phyloP scores from a whole-genome alignment of 164 flowering plant species.

The grape (Vitis vinifera) region DNA sequence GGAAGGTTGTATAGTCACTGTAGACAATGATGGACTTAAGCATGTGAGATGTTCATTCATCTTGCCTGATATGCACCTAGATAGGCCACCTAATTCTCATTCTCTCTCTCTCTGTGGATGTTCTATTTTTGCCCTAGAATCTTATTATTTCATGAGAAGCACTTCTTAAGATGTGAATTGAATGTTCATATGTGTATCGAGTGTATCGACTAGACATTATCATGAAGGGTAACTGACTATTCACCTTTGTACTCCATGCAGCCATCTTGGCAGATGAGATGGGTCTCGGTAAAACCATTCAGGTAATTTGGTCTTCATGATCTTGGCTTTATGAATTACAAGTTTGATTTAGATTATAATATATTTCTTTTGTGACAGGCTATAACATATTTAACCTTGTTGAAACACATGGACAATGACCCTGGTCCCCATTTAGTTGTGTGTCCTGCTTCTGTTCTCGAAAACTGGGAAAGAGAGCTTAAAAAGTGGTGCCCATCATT shows the following conservation, averaged over 20 bases:
- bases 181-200: neutral
- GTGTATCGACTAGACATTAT: neutral
- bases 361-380: slow-evolving; percentile 57
- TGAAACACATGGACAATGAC: slow-evolving; percentile 78
- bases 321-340: slow-evolving; percentile 7
- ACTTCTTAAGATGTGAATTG: neutral
- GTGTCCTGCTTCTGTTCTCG: slow-evolving; percentile 95
- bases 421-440: slow-evolving; percentile 96
- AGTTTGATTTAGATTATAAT: slow-evolving; percentile 5
- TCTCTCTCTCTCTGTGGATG: too few relatives aligned
- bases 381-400: slow-evolving; percentile 73
- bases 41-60: too few relatives aligned
- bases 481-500: slow-evolving; percentile 95
- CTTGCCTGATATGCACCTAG: too few relatives aligned
- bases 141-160: neutral
- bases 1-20: too few relatives aligned
- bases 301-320: slow-evolving; percentile 45
- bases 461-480: slow-evolving; percentile 98
- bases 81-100: too few relatives aligned
- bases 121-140: neutral
- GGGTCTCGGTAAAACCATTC: slow-evolving; percentile 98
- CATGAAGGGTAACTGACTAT: neutral
- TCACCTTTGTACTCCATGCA: slow-evolving; percentile 32
- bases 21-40: too few relatives aligned
- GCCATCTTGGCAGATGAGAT: slow-evolving; percentile 99